These are phyloP conservation scores for Entoloma clypeatum DNA, from an alignment of 1,284 basidiomycete species.

Conservation along the genomic window DNA sequence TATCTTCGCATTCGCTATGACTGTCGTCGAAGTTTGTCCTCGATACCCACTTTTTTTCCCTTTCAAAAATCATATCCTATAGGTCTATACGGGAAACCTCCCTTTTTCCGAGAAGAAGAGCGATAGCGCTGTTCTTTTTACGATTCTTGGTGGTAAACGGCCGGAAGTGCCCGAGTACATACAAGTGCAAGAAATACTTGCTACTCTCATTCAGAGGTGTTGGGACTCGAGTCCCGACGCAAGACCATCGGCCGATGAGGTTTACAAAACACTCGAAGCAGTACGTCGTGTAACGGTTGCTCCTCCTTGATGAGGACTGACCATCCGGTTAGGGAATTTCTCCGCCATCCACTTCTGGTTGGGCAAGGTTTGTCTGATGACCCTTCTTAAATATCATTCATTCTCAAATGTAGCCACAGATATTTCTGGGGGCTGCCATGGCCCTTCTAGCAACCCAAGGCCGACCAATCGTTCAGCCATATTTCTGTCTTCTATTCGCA, in stretches of 20 bases:
- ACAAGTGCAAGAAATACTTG: neutral
- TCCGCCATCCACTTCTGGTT: no score
- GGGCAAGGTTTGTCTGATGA: no score
- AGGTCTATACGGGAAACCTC: slow-evolving; percentile 19
- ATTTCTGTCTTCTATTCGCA: no score
- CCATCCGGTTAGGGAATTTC: no score
- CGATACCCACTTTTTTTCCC: neutral
- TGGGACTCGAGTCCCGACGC: slow-evolving; percentile 13
- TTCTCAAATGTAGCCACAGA: no score
- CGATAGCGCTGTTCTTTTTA: slow-evolving; percentile 19
- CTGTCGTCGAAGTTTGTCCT: slow-evolving; percentile 21
- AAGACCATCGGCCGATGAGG: slow-evolving; percentile 11
- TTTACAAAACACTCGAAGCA: neutral
- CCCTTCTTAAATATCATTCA: no score
- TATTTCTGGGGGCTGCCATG: no score
- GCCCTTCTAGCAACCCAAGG: no score
- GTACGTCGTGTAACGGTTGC: no score
- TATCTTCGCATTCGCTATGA: slow-evolving; percentile 25
- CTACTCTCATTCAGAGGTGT: slow-evolving; percentile 15
- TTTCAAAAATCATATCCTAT: neutral
- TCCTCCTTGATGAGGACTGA: no score
- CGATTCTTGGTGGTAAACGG: slow-evolving; percentile 15
- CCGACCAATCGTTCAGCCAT: no score
- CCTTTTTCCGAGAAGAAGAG: slow-evolving; percentile 20
- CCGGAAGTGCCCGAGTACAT: slow-evolving; percentile 17